Base-by-base conservation (phyloP, 164 flowering plant genomes). In the Sedum album region DNA sequence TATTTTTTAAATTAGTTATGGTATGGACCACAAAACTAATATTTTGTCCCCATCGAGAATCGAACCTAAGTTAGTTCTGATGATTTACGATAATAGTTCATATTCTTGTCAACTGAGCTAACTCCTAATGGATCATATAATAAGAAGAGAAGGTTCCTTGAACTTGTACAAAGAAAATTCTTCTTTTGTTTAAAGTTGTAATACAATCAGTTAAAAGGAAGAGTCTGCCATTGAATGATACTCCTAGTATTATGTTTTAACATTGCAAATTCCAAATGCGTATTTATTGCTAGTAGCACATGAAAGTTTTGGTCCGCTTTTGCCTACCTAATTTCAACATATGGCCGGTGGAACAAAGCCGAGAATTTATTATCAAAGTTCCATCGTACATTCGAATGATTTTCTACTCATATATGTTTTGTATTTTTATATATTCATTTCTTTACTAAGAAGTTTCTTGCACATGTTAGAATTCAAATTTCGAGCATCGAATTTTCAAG, bases 341-440 rank as follows among this genome's bases (percentile, higher is more conserved):
- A n/a, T 28, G 31, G 62, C 33, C 62, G 62, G 62, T 57, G 33
- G 62, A 30, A 26, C 31, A 57, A 28, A 57, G 62, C 20, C 62
- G 62, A 20, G 62, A 57, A 57, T 57, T 44, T 44, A 44, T 13
- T 11, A 14, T 11, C 3, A 18, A 7, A 13, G 48, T 9, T 15
- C 48, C 48, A 44, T 44, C 60, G 4, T 57, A 6, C 25, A 49
- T 49, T 21, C 9, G 4, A 20, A 20, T 20, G 5, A 21, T 5
- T 7, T 3, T n/a, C 15, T 5, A 2, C 28, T 13, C 20, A 26
- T 28, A 5, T 20, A 18, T 26, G 14, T n/a, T n/a, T n/a, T n/a
- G n/a, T n/a, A n/a, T n/a, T n/a, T n/a, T n/a, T n/a, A n/a, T n/a
- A n/a, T n/a, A n/a, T n/a, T n/a, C n/a, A n/a, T n/a, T n/a, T n/a